Conservation (phyloP, 1,284 basidiomycete species). For the Violaceomyces palustris region DNA sequence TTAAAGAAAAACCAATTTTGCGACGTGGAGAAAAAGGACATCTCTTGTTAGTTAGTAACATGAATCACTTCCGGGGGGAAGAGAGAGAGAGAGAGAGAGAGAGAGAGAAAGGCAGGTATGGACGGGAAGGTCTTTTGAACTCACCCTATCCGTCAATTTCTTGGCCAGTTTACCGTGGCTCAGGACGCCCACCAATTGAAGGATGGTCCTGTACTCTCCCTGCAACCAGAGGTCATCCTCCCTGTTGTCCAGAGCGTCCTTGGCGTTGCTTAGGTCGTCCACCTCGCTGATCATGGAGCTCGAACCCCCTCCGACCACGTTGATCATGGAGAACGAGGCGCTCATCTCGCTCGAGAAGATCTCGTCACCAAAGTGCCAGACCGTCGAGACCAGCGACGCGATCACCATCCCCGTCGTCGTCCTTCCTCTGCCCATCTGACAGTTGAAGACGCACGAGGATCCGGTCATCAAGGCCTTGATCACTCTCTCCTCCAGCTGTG, state of each 20-base stretch:
- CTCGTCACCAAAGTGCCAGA: slow-evolving; percentile 38
- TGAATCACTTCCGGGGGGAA: too few species aligned
- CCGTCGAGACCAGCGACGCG: slow-evolving; percentile 44
- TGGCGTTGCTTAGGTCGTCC: slow-evolving; percentile 19
- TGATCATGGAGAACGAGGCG: slow-evolving; percentile 11
- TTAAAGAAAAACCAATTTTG: not conserved
- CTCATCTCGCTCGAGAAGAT: slow-evolving; percentile 12
- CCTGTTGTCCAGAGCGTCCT: slow-evolving; percentile 40
- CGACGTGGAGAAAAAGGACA: not conserved
- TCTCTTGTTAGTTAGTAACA: not conserved
- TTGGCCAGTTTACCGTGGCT: slow-evolving; percentile 89
- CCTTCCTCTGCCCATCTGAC: slow-evolving; percentile 51
- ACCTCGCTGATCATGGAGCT: too few species aligned
- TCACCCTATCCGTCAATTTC: slow-evolving; percentile 76
- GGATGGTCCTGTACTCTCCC: slow-evolving; percentile 95
- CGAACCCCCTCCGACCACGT: too few species aligned
- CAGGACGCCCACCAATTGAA: slow-evolving; percentile 88
- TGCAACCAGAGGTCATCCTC: slow-evolving; percentile 51
- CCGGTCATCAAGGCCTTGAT: slow-evolving; percentile 38
- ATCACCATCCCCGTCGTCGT: slow-evolving; percentile 52
- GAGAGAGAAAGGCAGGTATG: too few species aligned
- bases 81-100: too few species aligned
- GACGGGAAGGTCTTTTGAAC: too few species aligned
- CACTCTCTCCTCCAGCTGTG: slow-evolving; percentile 47
- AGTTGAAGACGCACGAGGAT: slow-evolving; percentile 46